Percentiles rank a stretch among this genome's conserved stretches.
phyloP scores from a whole-genome alignment of 805 yeast species.

The Yueomyces sinensis region DNA sequence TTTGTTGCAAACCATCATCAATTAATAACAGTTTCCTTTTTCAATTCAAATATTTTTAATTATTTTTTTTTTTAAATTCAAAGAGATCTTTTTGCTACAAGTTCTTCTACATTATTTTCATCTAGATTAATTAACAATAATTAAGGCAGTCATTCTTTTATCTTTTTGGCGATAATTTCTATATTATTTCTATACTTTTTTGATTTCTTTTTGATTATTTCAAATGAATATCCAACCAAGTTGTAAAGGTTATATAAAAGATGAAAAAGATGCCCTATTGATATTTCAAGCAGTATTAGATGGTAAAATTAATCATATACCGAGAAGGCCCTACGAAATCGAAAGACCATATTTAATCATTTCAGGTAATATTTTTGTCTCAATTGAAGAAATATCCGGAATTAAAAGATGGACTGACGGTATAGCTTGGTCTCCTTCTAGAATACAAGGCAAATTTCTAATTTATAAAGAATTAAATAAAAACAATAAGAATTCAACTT shows the following conservation, averaged over 20 bases:
- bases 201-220: too few relatives aligned
- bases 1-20: too few relatives aligned
- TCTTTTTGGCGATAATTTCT: not conserved
- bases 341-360: constrained; percentile 54
- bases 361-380: constrained; percentile 73
- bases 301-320: constrained; percentile 43
- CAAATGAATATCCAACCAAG: constrained; percentile 34
- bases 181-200: not conserved
- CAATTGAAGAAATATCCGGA: constrained; percentile 66
- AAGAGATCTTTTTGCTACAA: not conserved
- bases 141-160: not conserved
- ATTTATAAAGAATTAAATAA: constrained; percentile 53
- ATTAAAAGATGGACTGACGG: constrained; percentile 95
- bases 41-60: not conserved
- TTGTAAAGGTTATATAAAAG: constrained; percentile 59
- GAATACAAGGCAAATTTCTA: constrained; percentile 74
- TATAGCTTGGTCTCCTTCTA: constrained; percentile 78
- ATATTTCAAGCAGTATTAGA: constrained; percentile 64
- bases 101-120: not conserved
- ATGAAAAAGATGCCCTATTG: constrained; percentile 70
- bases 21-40: not conserved
- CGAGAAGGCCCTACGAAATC: constrained; percentile 68
- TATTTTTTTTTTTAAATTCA: too few relatives aligned
- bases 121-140: not conserved
- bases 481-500: not conserved